Conservation (phyloP, 352 stramenopile genomes). For the Phytophthora podocarpi region DNA sequence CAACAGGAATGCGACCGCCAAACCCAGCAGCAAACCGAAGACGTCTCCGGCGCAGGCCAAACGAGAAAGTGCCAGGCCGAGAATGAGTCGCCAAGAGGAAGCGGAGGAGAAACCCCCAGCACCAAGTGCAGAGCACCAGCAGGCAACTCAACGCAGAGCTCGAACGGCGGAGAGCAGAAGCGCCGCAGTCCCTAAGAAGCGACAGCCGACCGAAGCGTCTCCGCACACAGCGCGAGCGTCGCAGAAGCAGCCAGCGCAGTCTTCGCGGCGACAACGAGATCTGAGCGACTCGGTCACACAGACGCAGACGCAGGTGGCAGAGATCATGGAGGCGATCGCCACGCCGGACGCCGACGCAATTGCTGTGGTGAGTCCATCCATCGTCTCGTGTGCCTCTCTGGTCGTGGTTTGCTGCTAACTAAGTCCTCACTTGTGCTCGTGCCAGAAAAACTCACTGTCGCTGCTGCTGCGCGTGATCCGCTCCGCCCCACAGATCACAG, state of each 20-base stretch:
- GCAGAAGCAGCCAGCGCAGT: slow-evolving; percentile 12
- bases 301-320: slow-evolving; percentile 60
- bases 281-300: slow-evolving; percentile 52
- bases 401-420: neutral
- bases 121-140: neutral
- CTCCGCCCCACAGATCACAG: slow-evolving; percentile 64
- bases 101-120: slow-evolving; percentile 2
- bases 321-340: slow-evolving; percentile 54
- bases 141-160: slow-evolving; percentile 10
- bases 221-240: slow-evolving; percentile 13
- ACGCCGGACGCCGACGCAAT: slow-evolving; percentile 44
- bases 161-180: slow-evolving; percentile 12
- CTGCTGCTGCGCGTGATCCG: slow-evolving; percentile 65
- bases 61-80: slow-evolving; percentile 6
- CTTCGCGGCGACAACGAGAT: slow-evolving; percentile 41
- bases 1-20: neutral
- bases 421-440: neutral
- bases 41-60: neutral
- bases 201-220: slow-evolving; percentile 9
- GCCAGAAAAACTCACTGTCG: slow-evolving; percentile 81
- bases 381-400: neutral
- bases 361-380: slow-evolving; percentile 46
- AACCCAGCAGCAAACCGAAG: neutral
- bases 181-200: slow-evolving; percentile 16
- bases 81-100: slow-evolving; percentile 8